Evolutionary conservation across 1,139 yeast genomes (phyloP), one percentile per base, ranked within the genome.

Genomic region (Geotrichum carabidarum): DNA sequence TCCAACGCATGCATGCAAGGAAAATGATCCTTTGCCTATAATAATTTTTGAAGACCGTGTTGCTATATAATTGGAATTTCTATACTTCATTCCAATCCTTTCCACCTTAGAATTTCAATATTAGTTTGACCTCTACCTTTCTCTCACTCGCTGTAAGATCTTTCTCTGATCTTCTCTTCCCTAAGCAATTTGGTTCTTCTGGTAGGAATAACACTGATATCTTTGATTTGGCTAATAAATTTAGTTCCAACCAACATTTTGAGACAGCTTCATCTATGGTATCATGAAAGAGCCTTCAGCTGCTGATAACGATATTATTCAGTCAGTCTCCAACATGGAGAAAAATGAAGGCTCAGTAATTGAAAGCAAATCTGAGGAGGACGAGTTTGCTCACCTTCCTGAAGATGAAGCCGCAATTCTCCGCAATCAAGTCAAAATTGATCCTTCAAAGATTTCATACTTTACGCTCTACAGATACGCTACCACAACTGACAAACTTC

Each of bases 391-490:
- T 1, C 61, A 63, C 17, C 58, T 71, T 9, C 66, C 71, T 4
- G 60, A 61, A 2, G 60, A 62, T 5, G 76, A 71, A 49, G 71
- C 70, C 1, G 63, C 56, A 7, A 62, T 71, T 8, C 62, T 73
- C 17, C 60, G 70, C 34, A 59, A 61, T 6, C 77, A 73, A 58
- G 63, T 71, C 30, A 57, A 63, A 4, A 58, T 61, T 32, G 60
- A 60, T 1, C 53, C 60, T 8, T 58, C 61, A 6, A 62, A 59
- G 8, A 68, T 71, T 9, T 57, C 65, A 12, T 63, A 66, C 48
- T 57, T 62, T 44, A 65, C 73, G 0, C 63, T 73, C 15, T 74
- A 65, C 59, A 59, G 73, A 14, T 73, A 68, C 56, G 74, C 76
- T 2, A 65, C 68, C 15, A 56, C 57, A 17, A 53, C 47, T 35